phyloP scores from a whole-genome alignment of 2,329 filamentous ascomycete genomes.

The Colletotrichum eremochloae region DNA sequence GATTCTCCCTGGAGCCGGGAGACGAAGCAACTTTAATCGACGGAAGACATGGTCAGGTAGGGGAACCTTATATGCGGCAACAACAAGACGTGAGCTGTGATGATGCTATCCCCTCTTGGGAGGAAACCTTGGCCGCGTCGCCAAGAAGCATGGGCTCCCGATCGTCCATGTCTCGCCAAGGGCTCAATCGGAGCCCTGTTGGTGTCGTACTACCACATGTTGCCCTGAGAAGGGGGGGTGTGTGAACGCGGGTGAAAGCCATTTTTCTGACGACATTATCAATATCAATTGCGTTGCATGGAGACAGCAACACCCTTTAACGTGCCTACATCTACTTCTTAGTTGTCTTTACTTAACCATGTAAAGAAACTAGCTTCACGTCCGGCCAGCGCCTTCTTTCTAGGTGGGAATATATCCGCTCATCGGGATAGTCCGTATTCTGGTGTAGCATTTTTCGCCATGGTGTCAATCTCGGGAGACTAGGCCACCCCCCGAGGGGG shows the following conservation, averaged over 20 bases:
- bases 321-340: neutral
- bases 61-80: slow-evolving; percentile 35
- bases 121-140: slow-evolving; percentile 39
- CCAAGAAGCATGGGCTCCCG: slow-evolving; percentile 41
- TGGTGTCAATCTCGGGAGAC: neutral
- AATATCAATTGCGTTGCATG: slow-evolving; percentile 26
- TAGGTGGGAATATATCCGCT: neutral
- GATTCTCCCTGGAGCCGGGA: slow-evolving; percentile 11
- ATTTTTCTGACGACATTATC: slow-evolving; percentile 38
- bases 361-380: neutral
- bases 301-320: slow-evolving; percentile 7
- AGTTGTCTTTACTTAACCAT: too few species aligned
- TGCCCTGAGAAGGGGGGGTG: slow-evolving; percentile 11
- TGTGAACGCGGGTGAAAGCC: slow-evolving; percentile 8
- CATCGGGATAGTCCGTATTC: slow-evolving; percentile 7
- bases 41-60: neutral
- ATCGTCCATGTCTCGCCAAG: slow-evolving; percentile 40
- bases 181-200: slow-evolving; percentile 29
- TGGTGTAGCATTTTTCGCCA: neutral
- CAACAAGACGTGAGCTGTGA: slow-evolving; percentile 15
- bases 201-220: slow-evolving; percentile 37
- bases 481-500: slow-evolving; percentile 2
- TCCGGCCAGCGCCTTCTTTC: neutral
- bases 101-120: slow-evolving; percentile 39
- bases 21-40: neutral